A percentile compares a stretch with the other conserved stretches of the same genome.
Conservation (phyloP, 768 basidiomycete genomes). For the Lactarius vividus region DNA sequence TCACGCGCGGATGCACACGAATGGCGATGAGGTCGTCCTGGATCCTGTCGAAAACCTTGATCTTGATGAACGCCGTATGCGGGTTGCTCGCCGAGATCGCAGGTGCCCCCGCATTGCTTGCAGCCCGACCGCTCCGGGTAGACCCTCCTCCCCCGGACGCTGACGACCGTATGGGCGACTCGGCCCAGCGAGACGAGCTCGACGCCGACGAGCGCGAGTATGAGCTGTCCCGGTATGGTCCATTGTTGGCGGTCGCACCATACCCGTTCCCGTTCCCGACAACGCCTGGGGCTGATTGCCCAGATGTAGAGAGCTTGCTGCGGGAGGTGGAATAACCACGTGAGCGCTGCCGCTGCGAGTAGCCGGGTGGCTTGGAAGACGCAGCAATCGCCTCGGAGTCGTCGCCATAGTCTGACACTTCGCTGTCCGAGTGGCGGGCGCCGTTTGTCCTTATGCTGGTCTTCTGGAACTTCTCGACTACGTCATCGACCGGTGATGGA, state of each 20-base stretch:
- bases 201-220: conserved; percentile 36
- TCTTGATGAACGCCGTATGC: conserved; percentile 91
- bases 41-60: conserved; percentile 94
- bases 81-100: conserved; percentile 75
- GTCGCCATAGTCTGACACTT: conserved; percentile 54
- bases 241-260: conserved; percentile 9
- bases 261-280: conserved; percentile 7
- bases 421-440: conserved; percentile 51
- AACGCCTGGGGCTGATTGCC: conserved; percentile 12
- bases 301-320: conserved; percentile 6
- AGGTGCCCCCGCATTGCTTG: conserved; percentile 56
- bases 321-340: conserved; percentile 28
- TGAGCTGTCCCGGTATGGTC: conserved; percentile 29
- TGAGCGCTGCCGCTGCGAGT: conserved; percentile 27
- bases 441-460: conserved; percentile 44
- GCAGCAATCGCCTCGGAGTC: conserved; percentile 19
- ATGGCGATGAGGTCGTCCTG: conserved; percentile 97
- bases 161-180: conserved; percentile 36
- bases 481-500: conserved; percentile 39
- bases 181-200: conserved; percentile 25
- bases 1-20: conserved; percentile 90
- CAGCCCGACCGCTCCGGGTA: conserved; percentile 56
- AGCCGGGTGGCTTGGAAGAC: conserved; percentile 4
- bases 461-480: conserved; percentile 30
- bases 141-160: conserved; percentile 46